Conservation (phyloP, 768 basidiomycete species). For the Coprinopsis strossmayeri region DNA sequence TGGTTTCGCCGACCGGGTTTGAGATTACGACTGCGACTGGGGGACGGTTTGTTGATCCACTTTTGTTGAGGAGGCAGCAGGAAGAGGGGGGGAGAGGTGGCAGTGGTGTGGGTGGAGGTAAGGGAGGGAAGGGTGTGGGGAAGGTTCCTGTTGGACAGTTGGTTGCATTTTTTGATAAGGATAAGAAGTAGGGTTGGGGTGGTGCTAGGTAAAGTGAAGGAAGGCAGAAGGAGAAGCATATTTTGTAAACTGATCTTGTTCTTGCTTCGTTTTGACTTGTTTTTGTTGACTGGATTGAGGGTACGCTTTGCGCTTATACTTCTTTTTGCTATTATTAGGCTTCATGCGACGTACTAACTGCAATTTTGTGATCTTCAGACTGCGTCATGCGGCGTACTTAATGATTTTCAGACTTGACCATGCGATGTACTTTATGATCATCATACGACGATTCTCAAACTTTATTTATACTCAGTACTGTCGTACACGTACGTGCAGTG, state of each 20-base stretch:
- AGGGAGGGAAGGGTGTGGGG: constrained; percentile 38
- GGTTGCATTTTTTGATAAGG: constrained; percentile 77
- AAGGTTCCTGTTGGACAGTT: constrained; percentile 74
- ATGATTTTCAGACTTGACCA: too few species aligned
- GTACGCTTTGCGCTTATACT: too few species aligned
- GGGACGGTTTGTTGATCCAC: constrained; percentile 70
- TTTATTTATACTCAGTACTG: too few species aligned
- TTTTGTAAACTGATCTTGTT: neutral
- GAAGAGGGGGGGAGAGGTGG: constrained; percentile 30
- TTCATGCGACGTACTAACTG: too few species aligned
- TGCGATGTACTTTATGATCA: too few species aligned
- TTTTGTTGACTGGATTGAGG: too few species aligned
- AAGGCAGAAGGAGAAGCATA: neutral
- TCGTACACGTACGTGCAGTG: too few species aligned
- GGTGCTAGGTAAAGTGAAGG: neutral
- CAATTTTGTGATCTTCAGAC: too few species aligned
- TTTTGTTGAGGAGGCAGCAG: constrained; percentile 64
- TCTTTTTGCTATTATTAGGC: too few species aligned
- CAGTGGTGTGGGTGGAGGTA: constrained; percentile 33
- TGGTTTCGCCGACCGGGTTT: neutral
- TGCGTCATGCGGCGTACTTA: too few species aligned
- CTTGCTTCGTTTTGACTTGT: too few species aligned
- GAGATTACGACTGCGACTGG: constrained; percentile 17
- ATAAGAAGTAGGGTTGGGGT: constrained; percentile 24
- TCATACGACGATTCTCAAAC: too few species aligned